These are phyloP conservation scores for Phylloporus sp. DNA, from an alignment of 768 basidiomycete genomes.

Conservation along the genomic window DNA sequence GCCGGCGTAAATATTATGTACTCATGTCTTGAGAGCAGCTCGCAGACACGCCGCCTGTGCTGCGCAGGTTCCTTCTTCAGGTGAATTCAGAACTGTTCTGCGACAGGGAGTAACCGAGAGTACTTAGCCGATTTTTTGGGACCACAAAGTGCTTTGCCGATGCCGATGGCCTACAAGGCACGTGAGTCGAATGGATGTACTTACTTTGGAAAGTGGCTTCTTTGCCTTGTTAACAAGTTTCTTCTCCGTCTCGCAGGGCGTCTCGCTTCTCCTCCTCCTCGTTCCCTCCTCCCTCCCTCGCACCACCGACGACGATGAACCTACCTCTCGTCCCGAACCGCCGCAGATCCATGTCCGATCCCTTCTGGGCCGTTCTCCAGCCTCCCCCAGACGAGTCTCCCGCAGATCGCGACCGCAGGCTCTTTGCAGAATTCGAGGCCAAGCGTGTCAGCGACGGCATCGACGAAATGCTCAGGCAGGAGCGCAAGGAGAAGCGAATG, in stretches of 20 bases:
- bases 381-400: constrained; percentile 72
- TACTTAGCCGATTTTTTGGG: too few species aligned
- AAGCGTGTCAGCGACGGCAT: constrained; percentile 71
- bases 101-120: not conserved
- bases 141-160: too few species aligned
- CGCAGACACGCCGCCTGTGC: not conserved
- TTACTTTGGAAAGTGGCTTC: constrained; percentile 28
- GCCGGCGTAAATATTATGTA: not conserved
- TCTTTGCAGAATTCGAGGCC: constrained; percentile 65
- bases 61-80: not conserved
- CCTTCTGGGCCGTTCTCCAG: constrained; percentile 58
- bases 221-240: constrained; percentile 19
- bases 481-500: constrained; percentile 55
- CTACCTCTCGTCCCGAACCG: constrained; percentile 34
- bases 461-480: constrained; percentile 70
- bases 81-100: not conserved
- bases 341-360: constrained; percentile 55
- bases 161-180: too few species aligned
- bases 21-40: too few species aligned
- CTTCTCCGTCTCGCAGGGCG: constrained; percentile 17
- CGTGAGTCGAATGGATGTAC: constrained; percentile 15
- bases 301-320: constrained; percentile 16
- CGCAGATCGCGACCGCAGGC: constrained; percentile 57
- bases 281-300: not conserved
- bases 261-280: constrained; percentile 8